Percentiles rank a stretch among this genome's conserved stretches.
Conservation (phyloP, 495 filamentous ascomycete genomes). For the Neurospora terricola region DNA sequence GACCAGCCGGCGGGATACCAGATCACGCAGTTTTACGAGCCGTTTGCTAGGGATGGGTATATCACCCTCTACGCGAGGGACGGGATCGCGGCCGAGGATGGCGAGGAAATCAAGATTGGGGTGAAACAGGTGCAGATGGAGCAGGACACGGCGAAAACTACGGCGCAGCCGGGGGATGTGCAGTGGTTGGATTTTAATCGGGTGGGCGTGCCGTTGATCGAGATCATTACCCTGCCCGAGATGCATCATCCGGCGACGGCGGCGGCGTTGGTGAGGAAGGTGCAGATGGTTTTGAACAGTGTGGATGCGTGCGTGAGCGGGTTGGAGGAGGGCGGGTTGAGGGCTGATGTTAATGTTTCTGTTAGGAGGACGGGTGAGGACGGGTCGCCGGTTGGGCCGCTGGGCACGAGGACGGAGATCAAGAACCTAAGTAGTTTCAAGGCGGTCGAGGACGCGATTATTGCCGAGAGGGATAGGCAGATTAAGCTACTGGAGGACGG, state of each 20-base stretch:
- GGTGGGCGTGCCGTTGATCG: slow-evolving; percentile 79
- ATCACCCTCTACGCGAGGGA: slow-evolving; percentile 65
- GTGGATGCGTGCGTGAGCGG: slow-evolving; percentile 76
- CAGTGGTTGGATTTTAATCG: slow-evolving; percentile 90
- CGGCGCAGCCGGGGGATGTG: slow-evolving; percentile 59
- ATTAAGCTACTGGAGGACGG: slow-evolving; percentile 71
- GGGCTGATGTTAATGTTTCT: slow-evolving; percentile 94
- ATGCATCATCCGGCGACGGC: slow-evolving; percentile 80
- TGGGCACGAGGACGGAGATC: slow-evolving; percentile 66
- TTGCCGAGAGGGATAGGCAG: slow-evolving; percentile 82
- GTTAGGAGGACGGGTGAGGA: slow-evolving; percentile 46
- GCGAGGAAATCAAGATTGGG: slow-evolving; percentile 54
- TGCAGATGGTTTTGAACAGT: slow-evolving; percentile 70
- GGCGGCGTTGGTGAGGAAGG: slow-evolving; percentile 76
- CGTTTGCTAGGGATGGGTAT: slow-evolving; percentile 69
- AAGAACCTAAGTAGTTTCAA: slow-evolving; percentile 96
- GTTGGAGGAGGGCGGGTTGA: slow-evolving; percentile 86
- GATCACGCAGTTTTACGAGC: slow-evolving; percentile 91
- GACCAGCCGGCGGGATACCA: slow-evolving; percentile 96
- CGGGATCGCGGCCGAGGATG: slow-evolving; percentile 63
- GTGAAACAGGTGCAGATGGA: slow-evolving; percentile 95
- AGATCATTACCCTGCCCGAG: slow-evolving; percentile 85
- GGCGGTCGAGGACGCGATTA: slow-evolving; percentile 86
- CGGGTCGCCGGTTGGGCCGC: not conserved
- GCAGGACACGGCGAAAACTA: slow-evolving; percentile 94